A percentile compares a stretch with the other conserved stretches of the same genome.
phyloP scores from a whole-genome alignment of 2,329 filamentous ascomycete genomes.

The Chrysoporthe cubensis region DNA sequence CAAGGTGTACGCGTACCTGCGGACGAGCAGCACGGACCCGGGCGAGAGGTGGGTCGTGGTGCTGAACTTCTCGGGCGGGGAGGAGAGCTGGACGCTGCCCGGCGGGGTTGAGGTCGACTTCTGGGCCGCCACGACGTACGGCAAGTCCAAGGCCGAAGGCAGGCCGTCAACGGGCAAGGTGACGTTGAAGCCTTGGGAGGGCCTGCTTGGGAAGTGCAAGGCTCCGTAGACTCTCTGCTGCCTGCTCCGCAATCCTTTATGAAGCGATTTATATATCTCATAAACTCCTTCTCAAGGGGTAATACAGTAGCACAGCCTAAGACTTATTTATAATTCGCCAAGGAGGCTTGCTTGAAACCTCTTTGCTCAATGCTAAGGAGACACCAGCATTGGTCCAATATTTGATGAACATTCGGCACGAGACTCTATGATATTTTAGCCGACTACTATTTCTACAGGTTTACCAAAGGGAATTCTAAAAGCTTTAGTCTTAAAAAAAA shows the following conservation, averaged over 20 bases:
- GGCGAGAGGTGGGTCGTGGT: conserved; percentile 37
- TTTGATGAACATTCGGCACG: no score
- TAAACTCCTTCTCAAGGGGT: no score
- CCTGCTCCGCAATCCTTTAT: neutral
- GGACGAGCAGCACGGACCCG: conserved; percentile 30
- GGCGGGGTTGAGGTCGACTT: conserved; percentile 31
- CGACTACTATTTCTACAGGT: no score
- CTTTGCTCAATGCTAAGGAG: no score
- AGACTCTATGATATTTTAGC: no score
- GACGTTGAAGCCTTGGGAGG: conserved; percentile 36
- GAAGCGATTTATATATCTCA: neutral
- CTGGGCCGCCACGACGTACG: conserved; percentile 34
- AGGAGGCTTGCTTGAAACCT: neutral
- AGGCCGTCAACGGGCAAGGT: conserved; percentile 31
- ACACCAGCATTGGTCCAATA: no score
- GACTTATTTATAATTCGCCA: no score
- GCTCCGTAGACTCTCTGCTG: neutral
- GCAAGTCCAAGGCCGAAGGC: conserved; percentile 30
- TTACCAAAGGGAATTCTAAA: no score
- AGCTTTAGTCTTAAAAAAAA: no score
- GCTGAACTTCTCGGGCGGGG: conserved; percentile 36
- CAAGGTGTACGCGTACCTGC: conserved; percentile 31
- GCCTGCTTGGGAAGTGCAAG: conserved; percentile 32
- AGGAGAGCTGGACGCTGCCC: conserved; percentile 34
- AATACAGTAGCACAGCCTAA: no score